phyloP scores from a whole-genome alignment of 2,329 filamentous ascomycete species.

The Pseudogymnoascus sp. region DNA sequence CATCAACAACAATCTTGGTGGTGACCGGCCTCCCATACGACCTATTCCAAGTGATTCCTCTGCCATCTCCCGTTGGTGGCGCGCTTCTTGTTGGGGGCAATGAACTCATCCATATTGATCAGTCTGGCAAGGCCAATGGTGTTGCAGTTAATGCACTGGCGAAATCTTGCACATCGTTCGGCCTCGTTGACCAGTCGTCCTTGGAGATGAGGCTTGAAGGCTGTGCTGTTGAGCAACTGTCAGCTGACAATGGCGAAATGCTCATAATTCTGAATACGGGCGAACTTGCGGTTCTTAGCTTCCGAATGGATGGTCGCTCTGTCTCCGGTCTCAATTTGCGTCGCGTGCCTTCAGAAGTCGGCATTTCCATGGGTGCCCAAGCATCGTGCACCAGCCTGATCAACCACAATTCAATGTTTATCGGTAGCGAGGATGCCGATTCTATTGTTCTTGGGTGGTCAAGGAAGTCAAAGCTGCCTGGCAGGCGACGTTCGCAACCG shows the following conservation, averaged over 20 bases:
- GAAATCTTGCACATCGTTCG: conserved; percentile 73
- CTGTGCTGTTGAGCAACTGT: conserved; percentile 69
- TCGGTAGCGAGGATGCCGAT: conserved; percentile 78
- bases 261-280: conserved; percentile 76
- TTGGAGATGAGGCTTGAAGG: conserved; percentile 74
- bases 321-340: conserved; percentile 79
- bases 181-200: conserved; percentile 77
- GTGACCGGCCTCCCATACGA: conserved; percentile 82
- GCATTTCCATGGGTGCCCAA: conserved; percentile 51
- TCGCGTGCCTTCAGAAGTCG: conserved; percentile 57
- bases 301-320: conserved; percentile 82
- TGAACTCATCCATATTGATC: conserved; percentile 89
- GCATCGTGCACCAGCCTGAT: conserved; percentile 66
- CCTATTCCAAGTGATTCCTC: conserved; percentile 70
- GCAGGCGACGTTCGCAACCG: conserved; percentile 56
- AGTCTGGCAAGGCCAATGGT: conserved; percentile 87
- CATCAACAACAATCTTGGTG: conserved; percentile 86
- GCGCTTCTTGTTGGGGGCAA: conserved; percentile 81
- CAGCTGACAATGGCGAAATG: conserved; percentile 71
- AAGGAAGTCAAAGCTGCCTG: conserved; percentile 52
- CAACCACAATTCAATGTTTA: conserved; percentile 63
- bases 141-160: conserved; percentile 90
- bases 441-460: conserved; percentile 77
- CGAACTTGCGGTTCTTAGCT: conserved; percentile 65
- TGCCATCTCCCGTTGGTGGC: conserved; percentile 82